These are phyloP conservation scores for Globisporangium nunn DNA, from an alignment of 352 stramenopile species.

Conservation along the genomic window DNA sequence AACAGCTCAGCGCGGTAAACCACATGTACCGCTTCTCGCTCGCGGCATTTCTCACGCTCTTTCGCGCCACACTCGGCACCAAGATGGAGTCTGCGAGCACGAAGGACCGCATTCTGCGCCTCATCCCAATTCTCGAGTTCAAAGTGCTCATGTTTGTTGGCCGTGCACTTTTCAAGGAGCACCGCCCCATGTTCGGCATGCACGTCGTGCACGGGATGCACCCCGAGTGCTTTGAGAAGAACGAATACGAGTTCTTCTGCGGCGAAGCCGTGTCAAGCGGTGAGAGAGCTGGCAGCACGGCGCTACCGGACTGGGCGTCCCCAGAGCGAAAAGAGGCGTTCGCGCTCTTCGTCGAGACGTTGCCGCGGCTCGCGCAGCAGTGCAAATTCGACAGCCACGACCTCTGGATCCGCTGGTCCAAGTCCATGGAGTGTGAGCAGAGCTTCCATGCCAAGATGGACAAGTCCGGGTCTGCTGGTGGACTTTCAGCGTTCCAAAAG, in stretches of 20 bases:
- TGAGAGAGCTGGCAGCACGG: constrained; percentile 15
- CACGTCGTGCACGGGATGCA: constrained; percentile 93
- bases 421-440: constrained; percentile 85
- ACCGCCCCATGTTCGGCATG: constrained; percentile 91
- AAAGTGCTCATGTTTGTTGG: constrained; percentile 91
- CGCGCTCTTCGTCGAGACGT: constrained; percentile 55
- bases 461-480: constrained; percentile 28
- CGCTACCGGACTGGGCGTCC: constrained; percentile 71
- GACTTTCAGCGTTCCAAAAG: constrained; percentile 88
- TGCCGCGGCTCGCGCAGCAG: constrained; percentile 56
- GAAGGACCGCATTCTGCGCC: constrained; percentile 69
- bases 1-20: constrained; percentile 84
- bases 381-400: constrained; percentile 82
- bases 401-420: constrained; percentile 89
- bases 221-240: constrained; percentile 85
- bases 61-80: constrained; percentile 71
- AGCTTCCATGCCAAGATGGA: constrained; percentile 88
- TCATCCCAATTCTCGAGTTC: constrained; percentile 85
- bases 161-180: constrained; percentile 90
- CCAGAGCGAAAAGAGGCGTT: constrained; percentile 86
- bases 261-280: constrained; percentile 56
- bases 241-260: constrained; percentile 92
- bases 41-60: constrained; percentile 84
- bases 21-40: constrained; percentile 96
- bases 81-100: constrained; percentile 76